A percentile compares a stretch with the other conserved stretches of the same genome.
phyloP scores from a whole-genome alignment of 2,329 filamentous ascomycete species.

The Trichoderma sp. region DNA sequence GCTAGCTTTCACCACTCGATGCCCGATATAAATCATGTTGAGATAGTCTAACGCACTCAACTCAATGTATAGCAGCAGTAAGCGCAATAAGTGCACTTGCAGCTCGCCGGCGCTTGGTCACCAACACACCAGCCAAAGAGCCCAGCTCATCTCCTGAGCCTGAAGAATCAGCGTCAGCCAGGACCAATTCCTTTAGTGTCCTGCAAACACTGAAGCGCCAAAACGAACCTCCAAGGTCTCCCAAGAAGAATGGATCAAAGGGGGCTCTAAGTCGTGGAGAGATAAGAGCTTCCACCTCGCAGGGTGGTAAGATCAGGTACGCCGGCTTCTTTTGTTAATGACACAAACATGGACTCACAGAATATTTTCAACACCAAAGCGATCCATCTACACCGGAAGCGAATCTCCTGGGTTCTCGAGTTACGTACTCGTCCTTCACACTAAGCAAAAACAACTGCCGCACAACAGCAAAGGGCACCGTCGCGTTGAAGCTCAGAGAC shows the following conservation, averaged over 20 bases:
- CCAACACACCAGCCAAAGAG: conserved; percentile 21
- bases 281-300: not conserved
- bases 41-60: not conserved
- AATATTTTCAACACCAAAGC: not conserved
- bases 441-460: conserved; percentile 44
- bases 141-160: conserved; percentile 19
- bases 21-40: too few relatives aligned
- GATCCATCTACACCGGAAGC: not conserved
- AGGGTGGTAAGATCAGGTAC: conserved; percentile 8
- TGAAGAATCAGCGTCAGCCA: conserved; percentile 24
- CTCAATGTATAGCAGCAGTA: conserved; percentile 23
- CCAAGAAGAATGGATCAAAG: conserved; percentile 20
- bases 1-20: not conserved
- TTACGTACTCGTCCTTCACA: conserved; percentile 46
- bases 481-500: conserved; percentile 44
- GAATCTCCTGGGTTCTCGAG: not conserved
- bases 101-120: conserved; percentile 32
- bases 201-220: conserved; percentile 25
- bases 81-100: conserved; percentile 40
- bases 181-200: conserved; percentile 31
- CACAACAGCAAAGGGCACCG: conserved; percentile 36
- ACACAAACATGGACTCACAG: not conserved
- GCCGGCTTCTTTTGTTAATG: not conserved
- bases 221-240: conserved; percentile 18
- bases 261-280: not conserved